Conservation (phyloP, 306 rosid genomes). For the Quercus aquifolioides region DNA sequence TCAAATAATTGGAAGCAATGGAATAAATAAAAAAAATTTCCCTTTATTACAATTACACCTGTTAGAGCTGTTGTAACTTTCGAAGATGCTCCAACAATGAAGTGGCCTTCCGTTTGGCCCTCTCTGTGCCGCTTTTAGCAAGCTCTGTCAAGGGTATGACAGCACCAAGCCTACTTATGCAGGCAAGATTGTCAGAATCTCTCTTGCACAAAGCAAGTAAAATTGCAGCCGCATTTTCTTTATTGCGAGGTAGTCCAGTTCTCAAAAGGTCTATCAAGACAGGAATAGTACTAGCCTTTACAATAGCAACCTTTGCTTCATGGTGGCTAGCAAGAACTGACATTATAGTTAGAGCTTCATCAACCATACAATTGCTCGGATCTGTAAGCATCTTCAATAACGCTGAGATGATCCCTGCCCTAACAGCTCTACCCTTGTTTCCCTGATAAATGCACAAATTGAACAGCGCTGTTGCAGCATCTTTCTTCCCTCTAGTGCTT, state of each 20-base stretch:
- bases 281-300: conserved; percentile 84
- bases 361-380: conserved; percentile 75
- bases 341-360: conserved; percentile 88
- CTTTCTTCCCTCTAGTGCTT: conserved; percentile 88
- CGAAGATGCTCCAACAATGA: conserved; percentile 87
- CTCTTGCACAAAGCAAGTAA: conserved; percentile 84
- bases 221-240: conserved; percentile 88
- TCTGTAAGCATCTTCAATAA: conserved; percentile 83
- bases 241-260: conserved; percentile 79
- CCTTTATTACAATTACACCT: conserved; percentile 23
- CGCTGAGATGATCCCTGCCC: conserved; percentile 74
- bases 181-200: conserved; percentile 71
- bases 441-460: conserved; percentile 95
- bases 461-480: conserved; percentile 91
- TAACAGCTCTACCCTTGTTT: conserved; percentile 87
- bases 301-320: conserved; percentile 79
- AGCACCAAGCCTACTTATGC: conserved; percentile 84
- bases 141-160: conserved; percentile 82
- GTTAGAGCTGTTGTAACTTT: conserved; percentile 55
- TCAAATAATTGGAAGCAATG: conserved; percentile 38
- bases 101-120: conserved; percentile 89
- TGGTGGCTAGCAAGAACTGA: conserved; percentile 92
- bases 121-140: conserved; percentile 72
- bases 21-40: conserved; percentile 20
- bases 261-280: conserved; percentile 83